phyloP scores from a whole-genome alignment of 495 filamentous ascomycete species.

The Hypoxylon intermedium region DNA sequence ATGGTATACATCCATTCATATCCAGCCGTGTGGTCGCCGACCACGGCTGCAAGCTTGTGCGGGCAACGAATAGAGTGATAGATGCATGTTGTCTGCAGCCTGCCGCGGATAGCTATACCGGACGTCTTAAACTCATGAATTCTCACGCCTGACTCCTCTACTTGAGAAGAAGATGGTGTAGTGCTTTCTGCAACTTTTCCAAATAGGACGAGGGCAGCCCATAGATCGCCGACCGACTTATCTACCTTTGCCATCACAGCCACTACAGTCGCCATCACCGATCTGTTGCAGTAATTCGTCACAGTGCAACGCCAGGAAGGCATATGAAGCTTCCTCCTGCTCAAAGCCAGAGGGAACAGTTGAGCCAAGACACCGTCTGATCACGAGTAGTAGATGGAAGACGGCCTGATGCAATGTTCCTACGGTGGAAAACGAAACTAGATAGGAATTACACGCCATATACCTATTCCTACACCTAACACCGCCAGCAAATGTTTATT shows the following conservation, averaged over 20 bases:
- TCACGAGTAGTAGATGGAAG: background rate
- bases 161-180: background rate
- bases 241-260: no score
- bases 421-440: no score
- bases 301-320: background rate
- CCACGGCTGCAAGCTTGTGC: slow-evolving; percentile 5
- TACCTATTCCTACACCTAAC: no score
- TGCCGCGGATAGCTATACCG: slow-evolving; percentile 18
- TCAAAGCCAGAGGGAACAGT: background rate
- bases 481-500: no score
- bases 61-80: background rate
- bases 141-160: background rate
- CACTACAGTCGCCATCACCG: background rate
- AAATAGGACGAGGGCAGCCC: background rate
- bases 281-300: background rate
- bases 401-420: background rate
- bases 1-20: no score
- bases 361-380: background rate
- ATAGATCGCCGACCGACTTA: background rate
- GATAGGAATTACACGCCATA: no score
- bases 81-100: slow-evolving; percentile 26
- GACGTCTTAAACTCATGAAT: slow-evolving; percentile 5
- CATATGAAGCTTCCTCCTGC: background rate
- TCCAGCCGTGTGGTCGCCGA: slow-evolving; percentile 17
- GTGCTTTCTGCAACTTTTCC: background rate